A percentile compares a stretch with the other conserved stretches of the same genome.
Conservation (phyloP, 192 early-diverging fungal species). For the Backusella australiensis region DNA sequence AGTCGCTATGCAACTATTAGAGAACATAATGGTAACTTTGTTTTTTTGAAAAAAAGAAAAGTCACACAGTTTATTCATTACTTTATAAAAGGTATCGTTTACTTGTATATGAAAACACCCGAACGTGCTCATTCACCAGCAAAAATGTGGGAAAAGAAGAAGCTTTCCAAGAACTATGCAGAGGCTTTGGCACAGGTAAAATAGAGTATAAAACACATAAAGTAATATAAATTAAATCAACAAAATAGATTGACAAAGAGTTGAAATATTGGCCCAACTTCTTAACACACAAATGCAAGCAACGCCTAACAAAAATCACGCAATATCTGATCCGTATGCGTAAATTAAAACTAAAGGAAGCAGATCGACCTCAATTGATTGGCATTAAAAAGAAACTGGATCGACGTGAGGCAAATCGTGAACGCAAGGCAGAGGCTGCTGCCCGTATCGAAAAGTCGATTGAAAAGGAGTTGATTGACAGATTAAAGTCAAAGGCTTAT, state of each 20-base stretch:
- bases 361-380: constrained; percentile 71
- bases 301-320: constrained; percentile 92
- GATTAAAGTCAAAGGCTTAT: constrained; percentile 92
- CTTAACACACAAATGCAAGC: constrained; percentile 93
- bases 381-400: constrained; percentile 95
- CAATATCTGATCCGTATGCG: constrained; percentile 96
- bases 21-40: constrained; percentile 63
- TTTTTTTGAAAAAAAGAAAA: background rate
- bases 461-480: constrained; percentile 93
- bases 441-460: constrained; percentile 89
- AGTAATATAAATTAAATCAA: background rate
- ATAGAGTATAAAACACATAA: background rate
- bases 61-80: background rate
- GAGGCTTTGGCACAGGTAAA: constrained; percentile 74
- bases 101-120: constrained; percentile 92
- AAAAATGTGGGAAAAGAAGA: constrained; percentile 90
- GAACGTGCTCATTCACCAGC: constrained; percentile 93
- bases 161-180: constrained; percentile 88
- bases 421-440: constrained; percentile 88
- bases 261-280: constrained; percentile 91
- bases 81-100: constrained; percentile 62
- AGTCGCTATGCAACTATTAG: constrained; percentile 92
- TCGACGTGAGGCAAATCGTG: constrained; percentile 78
- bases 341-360: constrained; percentile 80
- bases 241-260: constrained; percentile 79